Evolutionary conservation across 306 rosid species (phyloP).

Genomic region (Crataegus laevigata): DNA sequence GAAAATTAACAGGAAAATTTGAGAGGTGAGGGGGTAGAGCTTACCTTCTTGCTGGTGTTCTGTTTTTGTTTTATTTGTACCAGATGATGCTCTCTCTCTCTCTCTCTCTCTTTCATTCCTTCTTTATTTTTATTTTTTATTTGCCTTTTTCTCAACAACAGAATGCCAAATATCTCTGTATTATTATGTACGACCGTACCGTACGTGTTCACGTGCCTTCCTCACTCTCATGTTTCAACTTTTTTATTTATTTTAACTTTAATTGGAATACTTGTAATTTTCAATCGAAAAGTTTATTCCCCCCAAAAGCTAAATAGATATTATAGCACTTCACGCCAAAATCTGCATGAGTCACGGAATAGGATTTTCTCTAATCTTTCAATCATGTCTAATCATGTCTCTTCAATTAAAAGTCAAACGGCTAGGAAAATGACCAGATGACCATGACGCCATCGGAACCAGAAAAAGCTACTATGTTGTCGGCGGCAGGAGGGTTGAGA

Average conservation of each 20-base stretch:
- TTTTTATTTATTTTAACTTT: neutral
- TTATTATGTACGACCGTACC: too few species aligned
- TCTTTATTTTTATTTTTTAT: neutral
- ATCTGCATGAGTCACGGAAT: too few species aligned
- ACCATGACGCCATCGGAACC: too few species aligned
- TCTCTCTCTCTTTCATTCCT: conserved; percentile 14
- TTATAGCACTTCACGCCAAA: neutral
- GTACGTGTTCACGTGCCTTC: neutral
- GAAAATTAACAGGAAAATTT: neutral
- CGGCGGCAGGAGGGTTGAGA: too few species aligned
- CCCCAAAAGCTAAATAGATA: too few species aligned
- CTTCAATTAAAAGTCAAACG: too few species aligned
- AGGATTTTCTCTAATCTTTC: accelerated
- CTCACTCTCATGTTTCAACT: neutral
- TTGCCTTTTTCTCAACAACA: neutral
- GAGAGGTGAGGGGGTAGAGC: conserved; percentile 1
- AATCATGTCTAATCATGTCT: accelerated
- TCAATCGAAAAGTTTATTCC: too few species aligned
- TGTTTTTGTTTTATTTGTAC: neutral
- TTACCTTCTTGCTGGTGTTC: conserved; percentile 3
- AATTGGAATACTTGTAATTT: neutral
- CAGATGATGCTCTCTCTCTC: neutral
- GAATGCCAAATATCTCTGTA: neutral
- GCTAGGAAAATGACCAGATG: too few species aligned
- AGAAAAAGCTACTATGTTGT: too few species aligned